Evolutionary conservation across 1,139 yeast genomes (phyloP).

Genomic region (Suhomyces guaymorum): DNA sequence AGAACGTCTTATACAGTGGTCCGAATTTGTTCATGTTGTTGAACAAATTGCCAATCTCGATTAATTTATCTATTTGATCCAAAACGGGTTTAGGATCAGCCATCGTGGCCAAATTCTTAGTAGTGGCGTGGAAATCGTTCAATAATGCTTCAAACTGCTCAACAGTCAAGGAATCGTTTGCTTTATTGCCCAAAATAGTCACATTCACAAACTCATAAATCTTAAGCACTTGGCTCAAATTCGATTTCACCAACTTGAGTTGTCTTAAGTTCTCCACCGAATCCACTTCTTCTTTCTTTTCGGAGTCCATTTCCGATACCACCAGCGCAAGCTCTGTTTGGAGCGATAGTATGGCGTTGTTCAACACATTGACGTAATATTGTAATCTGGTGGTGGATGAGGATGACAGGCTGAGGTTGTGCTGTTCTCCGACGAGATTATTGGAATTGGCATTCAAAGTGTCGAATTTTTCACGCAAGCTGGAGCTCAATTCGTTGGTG

Average conservation of each 20-base stretch:
- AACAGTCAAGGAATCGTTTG: slow-evolving; percentile 6
- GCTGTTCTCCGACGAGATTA: slow-evolving; percentile 12
- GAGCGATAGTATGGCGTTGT: slow-evolving; percentile 56
- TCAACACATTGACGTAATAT: slow-evolving; percentile 60
- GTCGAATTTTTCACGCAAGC: slow-evolving; percentile 50
- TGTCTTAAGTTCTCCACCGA: slow-evolving; percentile 44
- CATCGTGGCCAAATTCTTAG: slow-evolving; percentile 34
- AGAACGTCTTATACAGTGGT: slow-evolving; percentile 47
- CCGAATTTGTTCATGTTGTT: slow-evolving; percentile 51
- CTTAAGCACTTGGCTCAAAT: slow-evolving; percentile 46
- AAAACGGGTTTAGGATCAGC: slow-evolving; percentile 28
- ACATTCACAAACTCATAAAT: slow-evolving; percentile 34
- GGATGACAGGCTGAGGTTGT: background rate
- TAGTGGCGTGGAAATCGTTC: slow-evolving; percentile 40
- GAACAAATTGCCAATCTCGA: slow-evolving; percentile 53
- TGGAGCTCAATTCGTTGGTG: slow-evolving; percentile 54
- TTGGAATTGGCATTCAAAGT: slow-evolving; percentile 33
- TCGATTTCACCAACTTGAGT: slow-evolving; percentile 44
- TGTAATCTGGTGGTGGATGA: slow-evolving; percentile 50
- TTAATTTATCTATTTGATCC: slow-evolving; percentile 43
- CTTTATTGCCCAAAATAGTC: background rate
- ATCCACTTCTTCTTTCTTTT: slow-evolving; percentile 21
- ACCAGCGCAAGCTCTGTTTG: slow-evolving; percentile 47
- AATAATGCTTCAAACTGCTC: slow-evolving; percentile 15
- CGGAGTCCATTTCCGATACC: slow-evolving; percentile 14